Conservation (phyloP, 1,284 basidiomycete species). For the Trametes versicolor region DNA sequence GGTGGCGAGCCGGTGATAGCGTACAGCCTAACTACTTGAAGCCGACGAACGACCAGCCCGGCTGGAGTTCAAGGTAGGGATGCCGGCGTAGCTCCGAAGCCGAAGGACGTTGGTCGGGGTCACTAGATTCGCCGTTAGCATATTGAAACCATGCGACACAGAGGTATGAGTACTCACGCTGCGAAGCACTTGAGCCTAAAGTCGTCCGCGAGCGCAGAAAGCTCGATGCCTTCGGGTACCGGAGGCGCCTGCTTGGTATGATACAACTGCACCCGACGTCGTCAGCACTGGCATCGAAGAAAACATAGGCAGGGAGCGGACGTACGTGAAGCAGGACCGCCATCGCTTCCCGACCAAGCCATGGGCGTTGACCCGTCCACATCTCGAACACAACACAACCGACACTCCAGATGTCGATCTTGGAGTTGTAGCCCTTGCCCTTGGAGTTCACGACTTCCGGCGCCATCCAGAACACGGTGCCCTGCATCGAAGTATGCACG, state of each 20-base stretch:
- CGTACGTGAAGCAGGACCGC: constrained; percentile 94
- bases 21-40: constrained; percentile 47
- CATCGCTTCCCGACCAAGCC: constrained; percentile 90
- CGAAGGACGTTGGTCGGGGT: constrained; percentile 88
- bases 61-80: constrained; percentile 82
- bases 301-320: constrained; percentile 5
- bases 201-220: constrained; percentile 83
- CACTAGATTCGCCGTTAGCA: constrained; percentile 53
- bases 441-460: constrained; percentile 93
- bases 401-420: constrained; percentile 98
- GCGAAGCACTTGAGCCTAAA: constrained; percentile 93
- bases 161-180: constrained; percentile 62
- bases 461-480: constrained; percentile 99
- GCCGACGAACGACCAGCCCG: constrained; percentile 82
- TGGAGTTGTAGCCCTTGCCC: constrained; percentile 91
- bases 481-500: constrained; percentile 91
- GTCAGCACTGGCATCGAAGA: constrained; percentile 2
- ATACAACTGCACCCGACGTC: constrained; percentile 67
- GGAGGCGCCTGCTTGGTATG: constrained; percentile 88
- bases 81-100: constrained; percentile 87
- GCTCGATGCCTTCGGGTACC: constrained; percentile 82
- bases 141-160: background rate
- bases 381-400: constrained; percentile 98
- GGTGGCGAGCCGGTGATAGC: constrained; percentile 4
- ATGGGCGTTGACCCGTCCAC: constrained; percentile 96